phyloP scores from a whole-genome alignment of 768 basidiomycete genomes.

The Rhizopogon sp. region DNA sequence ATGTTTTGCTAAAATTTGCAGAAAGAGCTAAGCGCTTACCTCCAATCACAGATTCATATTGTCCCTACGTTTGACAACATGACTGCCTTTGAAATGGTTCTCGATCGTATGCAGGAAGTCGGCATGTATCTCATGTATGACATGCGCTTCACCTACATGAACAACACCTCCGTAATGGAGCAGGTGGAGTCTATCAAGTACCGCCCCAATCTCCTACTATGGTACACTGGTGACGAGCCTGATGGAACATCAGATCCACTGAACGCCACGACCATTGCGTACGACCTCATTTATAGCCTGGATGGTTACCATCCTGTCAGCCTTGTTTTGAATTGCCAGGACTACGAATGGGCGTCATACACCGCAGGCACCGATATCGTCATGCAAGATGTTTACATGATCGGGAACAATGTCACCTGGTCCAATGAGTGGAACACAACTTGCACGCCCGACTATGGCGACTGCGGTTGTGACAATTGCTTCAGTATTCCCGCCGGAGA shows the following conservation, averaged over 20 bases:
- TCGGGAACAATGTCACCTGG: conserved; percentile 58
- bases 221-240: conserved; percentile 75
- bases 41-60: conserved; percentile 51
- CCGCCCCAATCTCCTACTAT: conserved; percentile 62
- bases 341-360: conserved; percentile 59
- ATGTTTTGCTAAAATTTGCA: conserved; percentile 7
- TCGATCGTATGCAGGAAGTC: conserved; percentile 70
- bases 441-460: conserved; percentile 63
- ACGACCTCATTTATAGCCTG: conserved; percentile 52
- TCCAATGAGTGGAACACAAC: conserved; percentile 56
- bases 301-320: conserved; percentile 68
- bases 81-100: conserved; percentile 48
- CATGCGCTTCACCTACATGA: conserved; percentile 71
- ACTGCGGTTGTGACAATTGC: conserved; percentile 74
- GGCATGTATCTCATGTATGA: conserved; percentile 78
- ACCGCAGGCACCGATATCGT: conserved; percentile 64
- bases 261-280: conserved; percentile 44
- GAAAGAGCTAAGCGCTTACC: not conserved
- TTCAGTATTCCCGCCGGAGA: conserved; percentile 36
- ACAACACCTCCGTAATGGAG: conserved; percentile 53
- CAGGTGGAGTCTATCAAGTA: conserved; percentile 68
- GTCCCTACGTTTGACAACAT: conserved; percentile 61
- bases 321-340: conserved; percentile 58
- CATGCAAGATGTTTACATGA: conserved; percentile 54
- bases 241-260: conserved; percentile 68